Evolutionary conservation across 2,329 filamentous ascomycete genomes (phyloP).

Genomic region (Clonostachys byssicola): DNA sequence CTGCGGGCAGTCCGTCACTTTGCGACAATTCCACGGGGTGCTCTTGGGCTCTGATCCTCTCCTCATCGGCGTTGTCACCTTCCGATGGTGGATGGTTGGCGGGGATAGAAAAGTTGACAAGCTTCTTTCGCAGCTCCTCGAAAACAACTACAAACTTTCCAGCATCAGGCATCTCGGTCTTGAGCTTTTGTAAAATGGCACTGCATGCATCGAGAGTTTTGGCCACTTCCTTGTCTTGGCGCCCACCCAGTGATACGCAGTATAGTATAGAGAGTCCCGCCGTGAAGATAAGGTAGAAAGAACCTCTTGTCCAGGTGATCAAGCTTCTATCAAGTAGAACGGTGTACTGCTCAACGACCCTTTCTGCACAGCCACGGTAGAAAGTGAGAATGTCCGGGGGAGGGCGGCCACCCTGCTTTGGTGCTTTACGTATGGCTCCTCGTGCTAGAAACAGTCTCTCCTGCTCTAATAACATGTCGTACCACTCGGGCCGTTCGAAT

Average conservation of each 20-base stretch:
- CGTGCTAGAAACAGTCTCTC: conserved; percentile 33
- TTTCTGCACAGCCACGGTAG: conserved; percentile 25
- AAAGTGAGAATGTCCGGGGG: conserved; percentile 20
- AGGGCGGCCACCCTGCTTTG: conserved; percentile 22
- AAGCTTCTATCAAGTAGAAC: conserved; percentile 22
- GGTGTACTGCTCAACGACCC: conserved; percentile 31
- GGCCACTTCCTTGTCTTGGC: too few species aligned
- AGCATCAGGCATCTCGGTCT: conserved; percentile 10
- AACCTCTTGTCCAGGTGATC: conserved; percentile 39
- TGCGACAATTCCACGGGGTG: too few species aligned
- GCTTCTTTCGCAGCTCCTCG: conserved; percentile 6
- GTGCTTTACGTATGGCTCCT: conserved; percentile 30
- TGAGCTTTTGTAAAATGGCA: not conserved
- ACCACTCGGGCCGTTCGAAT: conserved; percentile 37
- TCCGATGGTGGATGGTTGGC: too few species aligned
- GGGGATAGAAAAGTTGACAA: too few species aligned
- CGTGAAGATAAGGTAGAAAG: conserved; percentile 42
- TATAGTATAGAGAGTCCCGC: conserved; percentile 32
- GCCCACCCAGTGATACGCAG: too few species aligned
- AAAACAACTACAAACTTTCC: conserved; percentile 10
- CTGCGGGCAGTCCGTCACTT: too few species aligned
- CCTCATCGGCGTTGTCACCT: too few species aligned
- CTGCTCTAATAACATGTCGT: conserved; percentile 32
- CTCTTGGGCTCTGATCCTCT: too few species aligned
- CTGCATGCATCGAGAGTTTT: not conserved